These are phyloP conservation scores for Macrolepiota albuminosa DNA, from an alignment of 768 basidiomycete species.

Conservation along the genomic window DNA sequence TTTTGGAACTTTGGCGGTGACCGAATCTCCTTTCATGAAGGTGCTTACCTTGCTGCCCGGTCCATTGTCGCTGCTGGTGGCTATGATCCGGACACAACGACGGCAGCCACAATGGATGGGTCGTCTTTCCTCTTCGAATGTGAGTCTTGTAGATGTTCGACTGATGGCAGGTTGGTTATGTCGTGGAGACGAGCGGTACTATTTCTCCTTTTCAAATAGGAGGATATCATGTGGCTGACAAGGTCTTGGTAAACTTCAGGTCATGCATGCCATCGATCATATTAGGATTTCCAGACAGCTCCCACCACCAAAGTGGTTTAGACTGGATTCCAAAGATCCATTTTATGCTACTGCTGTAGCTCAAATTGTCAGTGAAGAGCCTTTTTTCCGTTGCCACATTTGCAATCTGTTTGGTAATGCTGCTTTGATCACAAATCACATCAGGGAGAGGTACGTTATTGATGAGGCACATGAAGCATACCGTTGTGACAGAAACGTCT, in stretches of 20 bases:
- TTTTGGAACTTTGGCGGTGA: conserved; percentile 19
- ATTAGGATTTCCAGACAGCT: conserved; percentile 2
- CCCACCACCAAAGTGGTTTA: conserved; percentile 8
- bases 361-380: conserved; percentile 9
- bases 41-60: conserved; percentile 14
- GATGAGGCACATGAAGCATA: background rate
- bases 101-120: conserved; percentile 20
- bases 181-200: conserved; percentile 20
- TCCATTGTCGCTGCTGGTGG: conserved; percentile 16
- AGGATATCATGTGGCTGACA: conserved; percentile 13
- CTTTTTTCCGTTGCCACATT: conserved; percentile 16
- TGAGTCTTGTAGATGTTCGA: conserved; percentile 12
- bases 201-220: conserved; percentile 37
- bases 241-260: conserved; percentile 5
- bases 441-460: conserved; percentile 11
- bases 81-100: conserved; percentile 19
- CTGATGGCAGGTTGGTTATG: conserved; percentile 18
- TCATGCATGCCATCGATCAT: conserved; percentile 15
- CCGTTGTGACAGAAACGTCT: background rate
- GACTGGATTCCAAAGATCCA: conserved; percentile 10
- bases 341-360: conserved; percentile 10
- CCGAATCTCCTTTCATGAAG: conserved; percentile 16
- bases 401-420: conserved; percentile 14
- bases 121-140: conserved; percentile 22
- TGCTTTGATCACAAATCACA: conserved; percentile 11